Percentiles rank a stretch among this genome's conserved stretches.
phyloP scores from a whole-genome alignment of 2,329 filamentous ascomycete species.

The Sodiomyces alkalinus region DNA sequence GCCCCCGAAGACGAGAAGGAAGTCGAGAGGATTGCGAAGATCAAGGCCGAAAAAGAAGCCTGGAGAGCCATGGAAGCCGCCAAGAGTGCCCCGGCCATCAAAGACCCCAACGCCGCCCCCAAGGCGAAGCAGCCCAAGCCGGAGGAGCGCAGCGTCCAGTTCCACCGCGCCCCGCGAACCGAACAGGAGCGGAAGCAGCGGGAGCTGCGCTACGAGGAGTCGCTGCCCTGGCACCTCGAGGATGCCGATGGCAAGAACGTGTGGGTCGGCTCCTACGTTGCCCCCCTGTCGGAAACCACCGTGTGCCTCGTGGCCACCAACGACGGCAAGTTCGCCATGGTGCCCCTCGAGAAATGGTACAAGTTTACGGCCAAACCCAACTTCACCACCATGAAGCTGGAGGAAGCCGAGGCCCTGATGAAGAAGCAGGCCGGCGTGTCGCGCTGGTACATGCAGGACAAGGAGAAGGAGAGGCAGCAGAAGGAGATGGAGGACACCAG shows the following conservation, averaged over 20 bases:
- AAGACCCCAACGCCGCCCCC: slow-evolving; percentile 34
- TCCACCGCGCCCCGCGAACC: slow-evolving; percentile 63
- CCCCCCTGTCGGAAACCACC: slow-evolving; percentile 71
- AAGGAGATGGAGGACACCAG: slow-evolving; percentile 47
- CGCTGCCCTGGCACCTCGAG: slow-evolving; percentile 90
- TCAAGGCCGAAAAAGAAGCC: slow-evolving; percentile 66
- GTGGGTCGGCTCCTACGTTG: slow-evolving; percentile 85
- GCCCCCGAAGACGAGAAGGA: slow-evolving; percentile 38
- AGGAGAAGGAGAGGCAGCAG: slow-evolving; percentile 39
- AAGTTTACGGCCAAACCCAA: slow-evolving; percentile 68
- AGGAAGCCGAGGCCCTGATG: slow-evolving; percentile 76
- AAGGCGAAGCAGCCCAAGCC: slow-evolving; percentile 54
- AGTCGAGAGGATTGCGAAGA: slow-evolving; percentile 49
- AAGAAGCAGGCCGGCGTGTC: slow-evolving; percentile 61
- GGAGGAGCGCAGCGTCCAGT: slow-evolving; percentile 67
- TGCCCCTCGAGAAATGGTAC: slow-evolving; percentile 94
- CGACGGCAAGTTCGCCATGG: slow-evolving; percentile 59
- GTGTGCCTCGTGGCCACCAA: slow-evolving; percentile 59
- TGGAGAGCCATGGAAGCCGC: slow-evolving; percentile 78
- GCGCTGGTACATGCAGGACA: slow-evolving; percentile 64
- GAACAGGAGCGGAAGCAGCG: slow-evolving; percentile 67
- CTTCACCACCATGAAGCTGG: slow-evolving; percentile 63
- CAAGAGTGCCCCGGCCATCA: slow-evolving; percentile 76
- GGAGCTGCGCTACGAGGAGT: slow-evolving; percentile 78
- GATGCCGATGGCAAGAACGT: slow-evolving; percentile 92